Evolutionary conservation across 768 basidiomycete genomes (phyloP).

Genomic region (Kwoniella dejecticola): DNA sequence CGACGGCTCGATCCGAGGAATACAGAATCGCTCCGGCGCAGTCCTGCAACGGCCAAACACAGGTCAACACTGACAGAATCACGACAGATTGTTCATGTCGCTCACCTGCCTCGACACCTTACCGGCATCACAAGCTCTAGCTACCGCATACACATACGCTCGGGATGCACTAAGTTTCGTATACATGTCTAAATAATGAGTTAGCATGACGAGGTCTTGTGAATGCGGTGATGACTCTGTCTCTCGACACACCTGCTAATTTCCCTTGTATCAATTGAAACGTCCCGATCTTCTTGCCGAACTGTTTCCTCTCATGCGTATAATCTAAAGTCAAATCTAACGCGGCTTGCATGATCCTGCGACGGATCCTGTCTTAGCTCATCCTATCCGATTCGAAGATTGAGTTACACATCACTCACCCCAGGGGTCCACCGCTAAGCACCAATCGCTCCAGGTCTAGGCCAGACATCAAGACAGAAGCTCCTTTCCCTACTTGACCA

Average conservation of each 20-base stretch:
- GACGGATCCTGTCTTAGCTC: background rate
- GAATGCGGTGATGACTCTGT: slow-evolving; percentile 12
- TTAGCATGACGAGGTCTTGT: background rate
- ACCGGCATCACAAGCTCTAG: slow-evolving; percentile 73
- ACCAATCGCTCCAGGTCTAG: slow-evolving; percentile 90
- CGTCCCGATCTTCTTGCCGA: slow-evolving; percentile 79
- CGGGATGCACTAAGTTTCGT: slow-evolving; percentile 85
- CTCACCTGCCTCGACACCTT: slow-evolving; percentile 52
- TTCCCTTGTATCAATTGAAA: slow-evolving; percentile 96
- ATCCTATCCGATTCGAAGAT: background rate
- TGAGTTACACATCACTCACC: slow-evolving; percentile 58
- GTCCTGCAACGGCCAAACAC: slow-evolving; percentile 62
- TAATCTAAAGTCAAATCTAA: slow-evolving; percentile 75
- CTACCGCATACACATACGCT: slow-evolving; percentile 90
- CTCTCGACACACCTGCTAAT: slow-evolving; percentile 47
- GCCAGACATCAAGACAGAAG: slow-evolving; percentile 88
- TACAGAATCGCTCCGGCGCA: slow-evolving; percentile 94
- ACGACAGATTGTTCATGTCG: background rate
- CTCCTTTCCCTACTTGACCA: slow-evolving; percentile 76
- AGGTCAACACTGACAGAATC: background rate
- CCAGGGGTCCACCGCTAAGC: slow-evolving; percentile 86
- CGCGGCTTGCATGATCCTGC: slow-evolving; percentile 86
- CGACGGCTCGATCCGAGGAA: slow-evolving; percentile 86
- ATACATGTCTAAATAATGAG: slow-evolving; percentile 71
- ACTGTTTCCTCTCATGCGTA: slow-evolving; percentile 90